phyloP scores from a whole-genome alignment of 176 grass and related monocot species.

The Poa annua region DNA sequence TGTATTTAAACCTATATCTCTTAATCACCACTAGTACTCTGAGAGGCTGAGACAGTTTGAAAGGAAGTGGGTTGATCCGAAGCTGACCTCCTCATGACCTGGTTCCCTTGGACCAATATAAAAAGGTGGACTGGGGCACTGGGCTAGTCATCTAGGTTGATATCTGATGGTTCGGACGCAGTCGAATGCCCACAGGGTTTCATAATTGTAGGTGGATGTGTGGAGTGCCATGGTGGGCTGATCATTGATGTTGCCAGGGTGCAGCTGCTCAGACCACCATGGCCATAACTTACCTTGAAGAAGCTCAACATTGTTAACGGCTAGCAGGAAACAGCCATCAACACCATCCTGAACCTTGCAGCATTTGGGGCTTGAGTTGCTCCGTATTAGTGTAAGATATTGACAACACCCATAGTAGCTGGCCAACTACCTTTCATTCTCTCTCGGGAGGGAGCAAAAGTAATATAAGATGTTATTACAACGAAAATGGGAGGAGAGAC shows the following conservation, averaged over 20 bases:
- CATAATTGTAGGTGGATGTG: not conserved
- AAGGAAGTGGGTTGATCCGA: not conserved
- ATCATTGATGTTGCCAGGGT: not conserved
- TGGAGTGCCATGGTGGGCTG: not conserved
- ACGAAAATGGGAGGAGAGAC: no score
- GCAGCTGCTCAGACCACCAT: not conserved
- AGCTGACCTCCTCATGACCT: not conserved
- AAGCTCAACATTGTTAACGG: slow-evolving; percentile 1
- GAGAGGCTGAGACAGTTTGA: not conserved
- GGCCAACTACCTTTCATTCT: slow-evolving; percentile 15
- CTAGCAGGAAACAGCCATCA: slow-evolving; percentile 16
- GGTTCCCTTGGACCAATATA: not conserved
- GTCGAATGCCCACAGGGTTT: not conserved
- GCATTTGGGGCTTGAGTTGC: not conserved
- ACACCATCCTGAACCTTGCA: not conserved
- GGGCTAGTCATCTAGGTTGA: not conserved
- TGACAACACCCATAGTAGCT: not conserved
- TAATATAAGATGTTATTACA: no score
- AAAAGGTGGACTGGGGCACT: not conserved
- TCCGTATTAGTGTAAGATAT: not conserved
- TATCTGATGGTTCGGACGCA: not conserved
- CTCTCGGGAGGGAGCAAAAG: not conserved
- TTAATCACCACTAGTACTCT: not conserved
- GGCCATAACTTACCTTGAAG: not conserved
- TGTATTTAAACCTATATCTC: not conserved